These are phyloP conservation scores for Salix arbutifolia DNA, from an alignment of 345 rosid genomes.

Conservation along the genomic window DNA sequence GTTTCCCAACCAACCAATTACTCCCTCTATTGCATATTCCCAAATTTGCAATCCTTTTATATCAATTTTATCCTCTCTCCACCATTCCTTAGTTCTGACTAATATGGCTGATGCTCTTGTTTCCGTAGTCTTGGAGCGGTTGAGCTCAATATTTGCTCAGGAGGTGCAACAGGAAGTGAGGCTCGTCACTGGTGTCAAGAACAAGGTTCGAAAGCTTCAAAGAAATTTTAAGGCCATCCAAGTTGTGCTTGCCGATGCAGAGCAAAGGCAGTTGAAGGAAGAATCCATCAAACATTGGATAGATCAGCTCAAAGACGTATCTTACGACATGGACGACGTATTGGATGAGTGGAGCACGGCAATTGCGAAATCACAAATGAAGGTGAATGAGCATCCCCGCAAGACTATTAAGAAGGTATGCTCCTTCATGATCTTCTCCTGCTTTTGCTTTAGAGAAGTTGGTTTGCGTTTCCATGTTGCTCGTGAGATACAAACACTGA, in stretches of 20 bases:
- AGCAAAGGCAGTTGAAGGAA: background rate
- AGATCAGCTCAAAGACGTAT: background rate
- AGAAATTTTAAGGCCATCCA: constrained; percentile 1
- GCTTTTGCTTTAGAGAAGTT: background rate
- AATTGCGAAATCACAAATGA: background rate
- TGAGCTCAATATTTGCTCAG: background rate
- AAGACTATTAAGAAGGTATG: constrained; percentile 1
- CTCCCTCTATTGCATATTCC: too few species aligned
- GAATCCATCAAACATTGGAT: background rate
- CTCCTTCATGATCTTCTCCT: background rate
- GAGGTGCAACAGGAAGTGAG: background rate
- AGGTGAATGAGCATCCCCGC: background rate
- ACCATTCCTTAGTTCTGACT: too few species aligned
- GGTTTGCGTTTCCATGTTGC: background rate
- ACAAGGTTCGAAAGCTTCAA: background rate
- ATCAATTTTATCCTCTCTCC: too few species aligned
- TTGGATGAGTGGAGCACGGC: constrained; percentile 12
- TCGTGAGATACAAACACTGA: background rate
- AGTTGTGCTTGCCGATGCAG: constrained; percentile 10
- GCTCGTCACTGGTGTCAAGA: background rate
- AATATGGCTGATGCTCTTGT: constrained; percentile 2
- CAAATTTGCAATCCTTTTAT: too few species aligned
- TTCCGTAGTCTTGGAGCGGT: background rate
- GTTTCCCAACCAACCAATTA: too few species aligned
- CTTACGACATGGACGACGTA: constrained; percentile 4